Conservation (phyloP, 352 stramenopile genomes). For the Globisporangium carolinianum region DNA sequence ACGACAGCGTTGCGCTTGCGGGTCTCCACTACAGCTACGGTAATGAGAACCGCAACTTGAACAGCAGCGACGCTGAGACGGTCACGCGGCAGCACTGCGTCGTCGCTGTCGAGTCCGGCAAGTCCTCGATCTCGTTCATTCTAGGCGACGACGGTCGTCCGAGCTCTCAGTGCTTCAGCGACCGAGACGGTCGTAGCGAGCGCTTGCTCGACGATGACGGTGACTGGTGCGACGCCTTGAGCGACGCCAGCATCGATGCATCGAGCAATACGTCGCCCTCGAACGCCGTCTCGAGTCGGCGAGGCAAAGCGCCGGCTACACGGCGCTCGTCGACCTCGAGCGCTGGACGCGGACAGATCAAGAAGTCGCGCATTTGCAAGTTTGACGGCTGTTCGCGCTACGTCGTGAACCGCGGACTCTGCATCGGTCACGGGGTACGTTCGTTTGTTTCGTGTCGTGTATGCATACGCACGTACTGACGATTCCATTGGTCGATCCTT, state of each 20-base stretch:
- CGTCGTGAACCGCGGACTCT: conserved; percentile 69
- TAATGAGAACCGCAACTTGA: conserved; percentile 10
- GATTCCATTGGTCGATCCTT: neutral
- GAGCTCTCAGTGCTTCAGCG: neutral
- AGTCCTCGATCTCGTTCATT: conserved; percentile 27
- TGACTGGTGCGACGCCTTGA: conserved; percentile 16
- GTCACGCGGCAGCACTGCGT: conserved; percentile 2
- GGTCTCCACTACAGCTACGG: neutral
- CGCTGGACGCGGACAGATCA: conserved; percentile 18
- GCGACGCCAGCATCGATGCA: conserved; percentile 22
- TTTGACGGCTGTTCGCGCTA: conserved; percentile 70
- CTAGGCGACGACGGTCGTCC: conserved; percentile 9
- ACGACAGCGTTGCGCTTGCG: neutral
- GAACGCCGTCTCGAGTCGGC: too few species aligned
- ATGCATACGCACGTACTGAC: neutral
- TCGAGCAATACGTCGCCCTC: neutral
- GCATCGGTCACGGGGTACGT: conserved; percentile 60
- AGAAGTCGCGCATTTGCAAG: conserved; percentile 75
- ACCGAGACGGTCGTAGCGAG: neutral
- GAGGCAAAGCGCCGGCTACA: neutral
- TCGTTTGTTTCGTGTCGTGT: neutral
- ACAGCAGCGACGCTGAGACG: neutral
- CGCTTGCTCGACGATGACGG: neutral
- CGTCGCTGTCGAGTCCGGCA: conserved; percentile 7
- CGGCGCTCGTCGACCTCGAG: neutral